Evolutionary conservation across 1,284 basidiomycete genomes (phyloP), one percentile per base, ranked within the genome.

Genomic region (Pterulicium gracile): DNA sequence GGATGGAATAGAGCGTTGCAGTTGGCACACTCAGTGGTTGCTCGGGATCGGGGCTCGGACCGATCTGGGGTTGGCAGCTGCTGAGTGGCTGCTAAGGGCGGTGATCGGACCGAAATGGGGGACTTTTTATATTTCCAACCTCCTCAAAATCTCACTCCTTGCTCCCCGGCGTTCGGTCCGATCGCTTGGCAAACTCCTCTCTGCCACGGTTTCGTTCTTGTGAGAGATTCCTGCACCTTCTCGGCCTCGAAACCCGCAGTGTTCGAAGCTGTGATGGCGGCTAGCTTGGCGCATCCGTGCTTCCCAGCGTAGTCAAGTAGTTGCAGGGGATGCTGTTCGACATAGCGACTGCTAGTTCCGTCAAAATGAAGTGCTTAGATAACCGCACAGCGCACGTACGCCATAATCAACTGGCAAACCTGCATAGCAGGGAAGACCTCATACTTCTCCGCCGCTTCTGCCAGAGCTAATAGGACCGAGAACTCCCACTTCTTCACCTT

Each of bases 241-340:
- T 10, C 10, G n/a, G n/a, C 10, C 7, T 32, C n/a, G 10, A 32
- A 32, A n/a, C n/a, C 27, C 10, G n/a, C 27, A n/a, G 27, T 32
- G 10, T 32, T 32, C 7, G 10, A n/a, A 32, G 27, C 27, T 32
- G 27, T n/a, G 7, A 10, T 32, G n/a, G 27, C n/a, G 10, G 27
- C 27, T 32, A 32, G n/a, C 7, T 32, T n/a, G 7, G 39, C 10
- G 39, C 18, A 41, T 15, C 19, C 39, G 18, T 41, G 39, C 18
- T 41, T 41, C n/a, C 39, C 13, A 15, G 39, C 39, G 18, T 41
- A 41, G 19, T n/a, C 39, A 19, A 41, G 39, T 15, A 41, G 7
- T 19, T 19, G 7, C 13, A 20, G 10, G 18, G 39, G 10, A 41
- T 41, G 39, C 18, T 41, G 10, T 10, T 32, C 27, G 27, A 32